Base-by-base conservation (phyloP, 1,284 basidiomycete genomes). In the Cryptococcus sp. region DNA sequence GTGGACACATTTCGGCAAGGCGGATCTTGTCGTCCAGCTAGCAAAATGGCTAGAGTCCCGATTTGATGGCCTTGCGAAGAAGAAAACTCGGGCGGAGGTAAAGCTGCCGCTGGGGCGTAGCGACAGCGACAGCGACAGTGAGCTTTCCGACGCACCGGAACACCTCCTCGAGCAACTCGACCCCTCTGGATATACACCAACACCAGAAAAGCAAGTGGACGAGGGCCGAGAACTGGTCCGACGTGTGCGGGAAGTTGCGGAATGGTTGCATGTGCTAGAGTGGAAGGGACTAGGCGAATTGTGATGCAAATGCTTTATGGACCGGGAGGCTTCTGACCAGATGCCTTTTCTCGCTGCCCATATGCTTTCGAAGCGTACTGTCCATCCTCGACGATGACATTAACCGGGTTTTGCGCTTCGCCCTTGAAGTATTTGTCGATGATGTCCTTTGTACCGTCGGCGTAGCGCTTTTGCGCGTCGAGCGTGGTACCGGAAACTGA, bases 401-500 rank as follows among this genome's bases (percentile, higher is more conserved):
- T 88, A 53, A 78, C 81, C 0, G 84, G 80, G 6, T 84, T 80
- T 73, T 94, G 89, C 2, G 78, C 69, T 71, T 84, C 80, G 54
- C 75, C 76, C 4, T 68, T 67, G 56, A 92, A 73, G 78, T 86
- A 94, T 73, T 87, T 83, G 52, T 83, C 78, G 51, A 95, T 77
- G 69, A 95, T 95, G 54, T 79, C 79, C 76, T 79, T 84, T 25
- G 84, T 80, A 22, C 92, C 92, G 35, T 75, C 74, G 10, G 91
- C 90, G 69, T 97, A 97, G 49, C 92, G 85, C 39, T 77, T 79
- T 75, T 95, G 92, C 1, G 92, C 91, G 63, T 95, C 92, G 53
- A 95, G 79, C 5, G 91, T 91, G 11, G 91, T 93, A 36, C 89
- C 90, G 56, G 83, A 42, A 28, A 43, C 46, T 47, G 28, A 4